These are phyloP conservation scores for Aspergillus fischeri DNA, from an alignment of 2,329 filamentous ascomycete genomes.

Conservation along the genomic window DNA sequence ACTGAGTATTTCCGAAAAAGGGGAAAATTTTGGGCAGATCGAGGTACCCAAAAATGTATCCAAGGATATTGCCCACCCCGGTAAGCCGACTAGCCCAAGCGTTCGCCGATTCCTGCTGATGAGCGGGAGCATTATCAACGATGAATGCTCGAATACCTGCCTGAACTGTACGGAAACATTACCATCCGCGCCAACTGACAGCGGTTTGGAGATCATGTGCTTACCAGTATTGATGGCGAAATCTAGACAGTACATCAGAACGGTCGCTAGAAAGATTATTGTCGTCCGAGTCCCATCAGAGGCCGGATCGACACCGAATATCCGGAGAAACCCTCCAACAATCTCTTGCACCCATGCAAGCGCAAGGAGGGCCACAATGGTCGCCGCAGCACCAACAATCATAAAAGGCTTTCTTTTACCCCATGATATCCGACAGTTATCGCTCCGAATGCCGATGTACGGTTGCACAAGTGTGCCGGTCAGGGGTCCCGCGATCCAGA, in stretches of 20 bases:
- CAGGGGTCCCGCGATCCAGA: conserved; percentile 79
- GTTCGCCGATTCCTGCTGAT: conserved; percentile 92
- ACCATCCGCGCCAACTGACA: background rate
- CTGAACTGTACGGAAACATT: conserved; percentile 58
- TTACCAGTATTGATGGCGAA: conserved; percentile 89
- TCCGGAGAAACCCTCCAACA: conserved; percentile 60
- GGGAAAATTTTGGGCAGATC: conserved; percentile 70
- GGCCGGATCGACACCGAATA: conserved; percentile 68
- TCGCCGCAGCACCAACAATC: conserved; percentile 64
- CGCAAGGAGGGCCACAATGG: conserved; percentile 62
- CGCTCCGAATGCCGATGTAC: conserved; percentile 76
- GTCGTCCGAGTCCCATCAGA: conserved; percentile 60
- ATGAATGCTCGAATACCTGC: conserved; percentile 89
- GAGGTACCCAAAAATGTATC: conserved; percentile 81
- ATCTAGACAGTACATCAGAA: conserved; percentile 86
- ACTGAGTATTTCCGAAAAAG: conserved; percentile 82
- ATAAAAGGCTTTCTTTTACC: conserved; percentile 81
- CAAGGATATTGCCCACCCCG: conserved; percentile 84
- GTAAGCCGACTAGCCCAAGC: conserved; percentile 87
- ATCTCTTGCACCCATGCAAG: conserved; percentile 73
- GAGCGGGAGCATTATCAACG: conserved; percentile 83
- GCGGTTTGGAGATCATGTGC: conserved; percentile 6
- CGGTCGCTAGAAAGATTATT: conserved; percentile 73
- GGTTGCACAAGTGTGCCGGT: conserved; percentile 77
- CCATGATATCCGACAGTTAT: conserved; percentile 70